Evolutionary conservation across 176 grass and related monocot genomes (phyloP), one percentile per base, ranked within the genome.

Genomic region (Bothriochloa decipiens): DNA sequence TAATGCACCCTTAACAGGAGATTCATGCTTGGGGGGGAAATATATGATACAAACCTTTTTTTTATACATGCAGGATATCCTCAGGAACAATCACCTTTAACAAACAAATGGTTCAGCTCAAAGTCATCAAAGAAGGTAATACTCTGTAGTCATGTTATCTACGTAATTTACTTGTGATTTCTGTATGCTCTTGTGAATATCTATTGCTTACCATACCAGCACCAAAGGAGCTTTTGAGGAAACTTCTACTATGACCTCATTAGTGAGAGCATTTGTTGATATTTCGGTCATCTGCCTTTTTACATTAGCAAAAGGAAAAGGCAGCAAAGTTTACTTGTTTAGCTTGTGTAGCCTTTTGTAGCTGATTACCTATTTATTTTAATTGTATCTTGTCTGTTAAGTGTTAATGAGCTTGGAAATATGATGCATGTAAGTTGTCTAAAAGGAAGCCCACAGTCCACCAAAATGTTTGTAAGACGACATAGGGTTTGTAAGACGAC

Each of bases 81-180:
- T 86, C 91, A 98, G 76, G 74, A 90, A 33, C 83, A 77, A 84
- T 78, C 83, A 72, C 43, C 85, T 83, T 64, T 74, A 69, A 86
- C 90, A 15, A 64, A 77, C 60, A 92, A 98, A 77, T 98, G 96
- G 96, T 98, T 98, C 65, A 91, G 70, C 87, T 94, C 93, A 55
- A 98, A 94, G 70, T 94, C 96, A 33, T 49, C 92, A 46, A 96
- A 96, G 74, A 98, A 98, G 93, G 96, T 94, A 98, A 15, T 26
- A 49, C 12, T 25, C 71, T 67, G 62, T 32, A 40, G 4, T 23
- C 70, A 68, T 72, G 52, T 68, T 79, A 25, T 81, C 22, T 78
- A 43, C 23, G 14, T 74, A 74, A 8, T 0, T 57, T 66, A 53
- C 3, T 11, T 27, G 35, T 65, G 15, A 3, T 0, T 66, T 66